phyloP scores from a whole-genome alignment of 495 filamentous ascomycete species.

The Parachaetomium inaequale region DNA sequence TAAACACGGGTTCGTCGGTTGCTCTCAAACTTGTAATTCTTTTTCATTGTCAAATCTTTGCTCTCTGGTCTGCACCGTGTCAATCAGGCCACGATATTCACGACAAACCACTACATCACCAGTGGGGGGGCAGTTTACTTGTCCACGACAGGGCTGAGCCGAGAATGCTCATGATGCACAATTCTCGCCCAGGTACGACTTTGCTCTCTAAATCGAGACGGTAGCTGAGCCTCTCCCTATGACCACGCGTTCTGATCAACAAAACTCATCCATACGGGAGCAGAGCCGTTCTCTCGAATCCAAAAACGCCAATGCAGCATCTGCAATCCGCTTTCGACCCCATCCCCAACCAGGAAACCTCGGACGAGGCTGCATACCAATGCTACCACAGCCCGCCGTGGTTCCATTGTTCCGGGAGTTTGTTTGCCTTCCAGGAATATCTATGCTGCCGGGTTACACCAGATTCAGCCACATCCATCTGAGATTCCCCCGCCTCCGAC shows the following conservation, averaged over 20 bases:
- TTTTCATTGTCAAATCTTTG: constrained; percentile 1
- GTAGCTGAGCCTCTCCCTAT: no score
- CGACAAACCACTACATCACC: not conserved
- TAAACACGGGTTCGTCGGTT: constrained; percentile 26
- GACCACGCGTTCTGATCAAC: no score
- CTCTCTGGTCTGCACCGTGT: not conserved
- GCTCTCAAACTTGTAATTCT: constrained; percentile 32
- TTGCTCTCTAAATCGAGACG: no score
- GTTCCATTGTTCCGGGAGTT: not conserved
- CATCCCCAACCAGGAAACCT: not conserved
- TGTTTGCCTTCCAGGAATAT: not conserved
- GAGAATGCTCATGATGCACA: no score
- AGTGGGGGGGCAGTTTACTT: no score
- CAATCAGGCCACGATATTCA: not conserved
- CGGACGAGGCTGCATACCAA: not conserved
- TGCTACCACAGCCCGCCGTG: not conserved
- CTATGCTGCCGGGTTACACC: not conserved
- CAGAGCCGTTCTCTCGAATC: no score
- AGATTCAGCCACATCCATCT: not conserved
- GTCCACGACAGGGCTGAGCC: no score
- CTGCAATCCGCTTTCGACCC: not conserved
- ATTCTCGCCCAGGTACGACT: no score
- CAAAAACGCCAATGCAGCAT: no score
- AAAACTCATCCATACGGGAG: no score
- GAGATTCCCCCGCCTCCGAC: not conserved